phyloP scores from a whole-genome alignment of 2,329 filamentous ascomycete genomes.

The Fusarium lateritium region DNA sequence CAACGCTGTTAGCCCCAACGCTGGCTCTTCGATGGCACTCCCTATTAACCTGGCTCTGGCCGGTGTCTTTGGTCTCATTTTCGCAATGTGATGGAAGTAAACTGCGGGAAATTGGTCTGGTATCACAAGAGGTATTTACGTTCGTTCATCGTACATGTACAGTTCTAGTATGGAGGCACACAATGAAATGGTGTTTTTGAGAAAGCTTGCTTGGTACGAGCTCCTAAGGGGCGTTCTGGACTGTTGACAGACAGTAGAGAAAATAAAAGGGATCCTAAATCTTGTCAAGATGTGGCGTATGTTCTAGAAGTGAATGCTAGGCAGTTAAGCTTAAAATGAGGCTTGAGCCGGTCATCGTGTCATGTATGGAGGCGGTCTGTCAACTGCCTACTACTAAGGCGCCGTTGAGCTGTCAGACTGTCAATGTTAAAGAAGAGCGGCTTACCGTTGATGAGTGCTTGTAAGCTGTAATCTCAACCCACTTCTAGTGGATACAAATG shows the following conservation, averaged over 20 bases:
- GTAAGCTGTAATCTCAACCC: too few species aligned
- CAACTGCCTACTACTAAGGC: too few species aligned
- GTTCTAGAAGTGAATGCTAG: background rate
- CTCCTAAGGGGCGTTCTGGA: constrained; percentile 19
- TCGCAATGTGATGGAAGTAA: constrained; percentile 26
- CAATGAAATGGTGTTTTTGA: constrained; percentile 10
- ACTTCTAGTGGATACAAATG: too few species aligned
- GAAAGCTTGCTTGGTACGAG: constrained; percentile 21
- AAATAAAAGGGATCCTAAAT: constrained; percentile 17
- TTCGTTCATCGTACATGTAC: constrained; percentile 24
- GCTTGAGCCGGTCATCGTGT: background rate
- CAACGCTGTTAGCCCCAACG: constrained; percentile 27
- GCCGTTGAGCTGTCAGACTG: background rate
- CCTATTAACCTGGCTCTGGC: constrained; percentile 35
- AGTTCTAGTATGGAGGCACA: constrained; percentile 12
- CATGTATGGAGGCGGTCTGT: background rate
- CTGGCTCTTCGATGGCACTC: constrained; percentile 27
- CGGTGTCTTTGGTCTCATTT: constrained; percentile 27
- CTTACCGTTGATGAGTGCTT: too few species aligned
- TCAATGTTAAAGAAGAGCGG: background rate
- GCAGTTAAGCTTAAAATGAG: background rate
- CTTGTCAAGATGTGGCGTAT: background rate
- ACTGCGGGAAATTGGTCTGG: background rate
- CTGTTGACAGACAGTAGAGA: constrained; percentile 13
- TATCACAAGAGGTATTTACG: constrained; percentile 1